phyloP scores from a whole-genome alignment of 2,329 filamentous ascomycete species.

The Epichloe baconii region DNA sequence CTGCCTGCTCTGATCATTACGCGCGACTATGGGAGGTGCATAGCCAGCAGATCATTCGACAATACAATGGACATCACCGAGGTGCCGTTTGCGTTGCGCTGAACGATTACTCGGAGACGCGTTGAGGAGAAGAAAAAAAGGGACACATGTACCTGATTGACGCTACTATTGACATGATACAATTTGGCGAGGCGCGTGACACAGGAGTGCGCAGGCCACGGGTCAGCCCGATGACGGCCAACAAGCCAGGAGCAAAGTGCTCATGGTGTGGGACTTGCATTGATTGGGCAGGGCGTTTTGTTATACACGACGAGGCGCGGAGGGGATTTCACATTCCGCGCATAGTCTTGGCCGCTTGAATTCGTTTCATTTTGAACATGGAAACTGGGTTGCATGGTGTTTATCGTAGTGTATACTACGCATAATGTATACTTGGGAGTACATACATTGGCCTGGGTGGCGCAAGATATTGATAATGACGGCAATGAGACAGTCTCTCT shows the following conservation, averaged over 20 bases:
- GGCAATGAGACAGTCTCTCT: not conserved
- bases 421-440: too few relatives aligned
- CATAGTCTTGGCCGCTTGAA: not conserved
- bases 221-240: too few relatives aligned
- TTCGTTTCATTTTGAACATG: not conserved
- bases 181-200: too few relatives aligned
- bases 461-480: not conserved
- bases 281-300: not conserved
- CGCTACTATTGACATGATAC: too few relatives aligned
- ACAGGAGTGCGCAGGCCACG: too few relatives aligned
- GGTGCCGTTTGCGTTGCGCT: conserved; percentile 86
- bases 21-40: conserved; percentile 80
- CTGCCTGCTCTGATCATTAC: conserved; percentile 87
- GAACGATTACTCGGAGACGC: conserved; percentile 65
- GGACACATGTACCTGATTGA: too few relatives aligned
- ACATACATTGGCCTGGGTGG: not conserved
- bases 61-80: conserved; percentile 90
- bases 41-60: conserved; percentile 78
- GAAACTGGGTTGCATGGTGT: not conserved
- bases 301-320: not conserved
- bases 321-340: not conserved
- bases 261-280: too few relatives aligned
- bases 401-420: not conserved
- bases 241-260: too few relatives aligned
- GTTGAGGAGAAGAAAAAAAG: conserved; percentile 12